A percentile compares a stretch with the other conserved stretches of the same genome.
These are phyloP conservation scores for Wilcoxina mikolae DNA, from an alignment of 495 filamentous ascomycete species.

Conservation along the genomic window DNA sequence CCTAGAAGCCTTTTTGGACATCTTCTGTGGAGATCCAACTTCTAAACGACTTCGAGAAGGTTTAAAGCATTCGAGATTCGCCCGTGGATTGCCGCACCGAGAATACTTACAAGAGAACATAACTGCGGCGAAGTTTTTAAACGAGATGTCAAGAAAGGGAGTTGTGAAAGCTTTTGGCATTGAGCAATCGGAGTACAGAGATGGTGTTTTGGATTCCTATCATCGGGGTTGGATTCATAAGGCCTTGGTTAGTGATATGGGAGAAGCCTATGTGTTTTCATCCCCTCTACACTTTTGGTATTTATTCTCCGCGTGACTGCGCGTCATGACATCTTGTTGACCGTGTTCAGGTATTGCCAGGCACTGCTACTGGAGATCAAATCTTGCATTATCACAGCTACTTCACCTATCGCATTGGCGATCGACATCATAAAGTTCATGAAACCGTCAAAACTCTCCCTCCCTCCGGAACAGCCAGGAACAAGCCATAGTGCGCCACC, in stretches of 20 bases:
- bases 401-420: neutral
- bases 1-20: neutral
- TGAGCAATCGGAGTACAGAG: neutral
- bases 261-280: neutral
- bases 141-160: no score
- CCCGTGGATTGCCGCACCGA: neutral
- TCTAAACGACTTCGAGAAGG: neutral
- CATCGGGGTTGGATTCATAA: neutral
- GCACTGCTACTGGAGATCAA: neutral
- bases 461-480: no score
- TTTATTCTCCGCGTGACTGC: neutral
- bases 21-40: neutral
- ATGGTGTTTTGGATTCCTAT: neutral
- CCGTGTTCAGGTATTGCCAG: neutral
- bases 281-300: neutral
- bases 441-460: no score
- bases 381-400: neutral
- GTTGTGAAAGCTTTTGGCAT: neutral
- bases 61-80: neutral
- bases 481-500: no score
- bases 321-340: neutral
- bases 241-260: neutral
- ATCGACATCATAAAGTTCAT: neutral
- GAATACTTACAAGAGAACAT: neutral
- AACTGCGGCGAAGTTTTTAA: neutral